Evolutionary conservation across 805 yeast species (phyloP), one percentile per base, ranked within the genome.

Genomic region (Naumovozyma castellii): DNA sequence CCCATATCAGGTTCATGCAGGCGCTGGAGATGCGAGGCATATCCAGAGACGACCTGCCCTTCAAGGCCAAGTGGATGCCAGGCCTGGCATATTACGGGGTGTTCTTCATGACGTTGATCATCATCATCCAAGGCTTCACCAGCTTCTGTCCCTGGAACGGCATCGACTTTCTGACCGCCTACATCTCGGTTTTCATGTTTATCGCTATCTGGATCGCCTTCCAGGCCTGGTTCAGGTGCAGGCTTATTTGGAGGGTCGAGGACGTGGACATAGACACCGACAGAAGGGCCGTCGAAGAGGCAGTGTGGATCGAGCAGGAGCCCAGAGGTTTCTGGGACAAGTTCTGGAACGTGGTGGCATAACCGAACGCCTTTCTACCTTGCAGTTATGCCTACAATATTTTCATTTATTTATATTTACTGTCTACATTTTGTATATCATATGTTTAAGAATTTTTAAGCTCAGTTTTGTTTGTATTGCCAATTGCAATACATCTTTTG

Each of bases 51-150:
- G 69, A 72, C 9, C 67, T 84, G 42, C 92, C 94, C 8, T 85
- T 71, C 68, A 81, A 79, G 59, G 88, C 92, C 6, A 55, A 54
- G n/a, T 67, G 70, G 41, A 80, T 79, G 78, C 92, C 94, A 2
- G 72, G 57, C 46, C 61, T 67, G 43, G 84, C 88, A 1, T 78
- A 75, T 61, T 80, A 81, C 50, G 74, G 86, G 2, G 61, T 75
- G 3, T 61, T 68, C 39, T 67, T 73, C 47, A 68, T 80, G 46
- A 57, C 68, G 12, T 46, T 80, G 20, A 72, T 85, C 54, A 72
- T 74, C 19, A 68, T 84, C 44, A 68, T 84, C 45, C 88, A 85
- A 61, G 94, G 94, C 30, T 84, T 72, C 58, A 59, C 71, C 1
- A 73, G 75, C 1, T 84, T 84, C 62, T 75, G 75, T 40, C 61